Percentiles rank a stretch among this genome's conserved stretches.
These are phyloP conservation scores for Petunia secreta DNA, from an alignment of 257 asterid genomes.

Conservation along the genomic window DNA sequence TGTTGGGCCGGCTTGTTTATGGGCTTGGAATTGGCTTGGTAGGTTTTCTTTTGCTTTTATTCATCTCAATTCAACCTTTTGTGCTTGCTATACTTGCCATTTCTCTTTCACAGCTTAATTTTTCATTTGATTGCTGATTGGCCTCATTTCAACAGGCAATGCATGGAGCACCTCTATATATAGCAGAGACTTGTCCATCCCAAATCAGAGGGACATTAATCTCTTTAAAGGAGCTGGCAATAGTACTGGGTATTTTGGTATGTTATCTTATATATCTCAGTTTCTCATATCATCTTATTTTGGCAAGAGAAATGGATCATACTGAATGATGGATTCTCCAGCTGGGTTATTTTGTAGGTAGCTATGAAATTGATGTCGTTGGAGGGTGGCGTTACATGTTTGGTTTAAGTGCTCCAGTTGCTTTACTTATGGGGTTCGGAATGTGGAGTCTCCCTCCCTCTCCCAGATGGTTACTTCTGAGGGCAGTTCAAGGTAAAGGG, in stretches of 20 bases:
- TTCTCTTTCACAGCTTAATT: conserved; percentile 1
- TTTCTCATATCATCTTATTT: conserved; percentile 19
- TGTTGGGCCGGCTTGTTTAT: conserved; percentile 73
- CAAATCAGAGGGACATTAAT: conserved; percentile 96
- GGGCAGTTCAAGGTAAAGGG: conserved; percentile 93
- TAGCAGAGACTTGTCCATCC: conserved; percentile 96
- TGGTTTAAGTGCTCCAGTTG: conserved; percentile 85
- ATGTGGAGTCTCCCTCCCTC: conserved; percentile 95
- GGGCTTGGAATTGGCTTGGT: conserved; percentile 99
- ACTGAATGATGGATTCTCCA: conserved; percentile 42
- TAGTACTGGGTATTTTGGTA: conserved; percentile 95
- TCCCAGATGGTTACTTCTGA: conserved; percentile 96
- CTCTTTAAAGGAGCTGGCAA: conserved; percentile 94
- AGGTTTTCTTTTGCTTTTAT: conserved; percentile 29
- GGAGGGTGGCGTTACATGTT: conserved; percentile 99
- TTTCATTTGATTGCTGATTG: conserved; percentile 24
- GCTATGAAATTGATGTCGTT: conserved; percentile 65
- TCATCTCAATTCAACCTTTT: background rate
- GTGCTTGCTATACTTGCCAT: background rate
- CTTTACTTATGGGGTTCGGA: conserved; percentile 86
- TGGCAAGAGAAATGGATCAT: conserved; percentile 22
- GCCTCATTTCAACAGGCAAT: conserved; percentile 67
- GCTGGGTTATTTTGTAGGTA: conserved; percentile 90
- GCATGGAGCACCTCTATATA: conserved; percentile 99
- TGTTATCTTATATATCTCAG: background rate